Percentiles rank a stretch among this genome's conserved stretches.
Conservation (phyloP, 768 basidiomycete genomes). For the Tylopilus felleus region DNA sequence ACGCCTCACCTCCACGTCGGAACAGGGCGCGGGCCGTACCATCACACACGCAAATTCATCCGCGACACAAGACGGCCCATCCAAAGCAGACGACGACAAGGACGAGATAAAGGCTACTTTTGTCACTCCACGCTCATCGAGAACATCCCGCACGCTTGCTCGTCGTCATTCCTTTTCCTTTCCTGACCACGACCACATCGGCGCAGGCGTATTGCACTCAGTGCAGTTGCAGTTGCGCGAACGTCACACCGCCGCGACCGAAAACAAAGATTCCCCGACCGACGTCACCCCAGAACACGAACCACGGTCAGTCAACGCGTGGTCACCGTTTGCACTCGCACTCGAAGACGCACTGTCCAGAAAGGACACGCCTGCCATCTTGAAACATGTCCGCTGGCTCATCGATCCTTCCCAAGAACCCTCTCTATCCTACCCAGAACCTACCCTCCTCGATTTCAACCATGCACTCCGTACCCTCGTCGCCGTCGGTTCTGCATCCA, state of each 20-base stretch:
- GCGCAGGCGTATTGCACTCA: constrained; percentile 54
- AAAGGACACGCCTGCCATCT: constrained; percentile 6
- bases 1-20: constrained; percentile 4
- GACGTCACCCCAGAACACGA: constrained; percentile 17
- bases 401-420: constrained; percentile 34
- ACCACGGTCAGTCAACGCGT: constrained; percentile 22
- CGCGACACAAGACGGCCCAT: constrained; percentile 48
- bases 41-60: constrained; percentile 69
- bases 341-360: constrained; percentile 19
- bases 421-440: constrained; percentile 21
- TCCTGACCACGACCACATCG: constrained; percentile 36
- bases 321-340: constrained; percentile 21
- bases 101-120: constrained; percentile 45
- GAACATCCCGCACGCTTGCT: constrained; percentile 41
- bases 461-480: constrained; percentile 49
- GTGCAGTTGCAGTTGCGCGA: constrained; percentile 63
- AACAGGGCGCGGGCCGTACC: constrained; percentile 64
- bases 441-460: constrained; percentile 58
- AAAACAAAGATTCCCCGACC: constrained; percentile 16
- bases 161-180: constrained; percentile 64
- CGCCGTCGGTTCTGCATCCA: constrained; percentile 36
- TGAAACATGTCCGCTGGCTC: constrained; percentile 27
- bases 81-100: constrained; percentile 52
- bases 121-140: constrained; percentile 29
- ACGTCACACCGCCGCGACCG: constrained; percentile 46